Base-by-base conservation (phyloP, 176 grass and related monocot genomes). In the Ananas comosus region DNA sequence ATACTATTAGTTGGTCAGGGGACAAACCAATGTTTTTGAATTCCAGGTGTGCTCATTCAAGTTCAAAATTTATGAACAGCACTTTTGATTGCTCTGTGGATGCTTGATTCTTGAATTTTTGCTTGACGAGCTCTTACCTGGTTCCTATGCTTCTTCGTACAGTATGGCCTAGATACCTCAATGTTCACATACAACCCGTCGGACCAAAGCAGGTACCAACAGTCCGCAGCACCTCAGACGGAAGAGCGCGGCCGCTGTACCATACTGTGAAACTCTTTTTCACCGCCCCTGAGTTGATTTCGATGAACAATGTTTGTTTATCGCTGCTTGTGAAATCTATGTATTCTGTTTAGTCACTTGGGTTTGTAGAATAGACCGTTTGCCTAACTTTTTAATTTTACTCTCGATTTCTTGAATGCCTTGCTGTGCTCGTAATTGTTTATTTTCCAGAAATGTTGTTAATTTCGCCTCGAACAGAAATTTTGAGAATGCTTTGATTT, bases 121-220 rank as follows among this genome's bases (percentile, higher is more conserved):
- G 19, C 56, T 42, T 23, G n/a, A 63, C 33, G 4, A n/a, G 51
- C 51, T 74, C 65, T 49, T 73, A 49, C 33, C 51, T 73, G 18
- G 51, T 24, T 18, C 52, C 12, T 77, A 7, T 19, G 56, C 48
- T 23, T 78, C 10, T 83, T 69, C 23, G 27, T 76, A 79, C 80
- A 97, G 93, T 97, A 97, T 74, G 93, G 93, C 81, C 77, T 97
- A 57, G 93, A 97, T 72, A 97, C 89, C 1, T 85, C 67, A 18
- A 83, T 92, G 27, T 97, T 92, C 74, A 92, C 89, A 10, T 97
- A 97, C 79, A 92, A 97, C 65, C 93, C 89, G 59, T 78, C 79
- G 33, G 89, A 97, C 74, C 66, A 76, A 63, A 85, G 49, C 71
- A 86, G 93, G 70, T 83, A 81, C 57, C 93, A 90, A 71, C 93